Base-by-base conservation (phyloP, 345 rosid genomes). In the Brassica juncea region DNA sequence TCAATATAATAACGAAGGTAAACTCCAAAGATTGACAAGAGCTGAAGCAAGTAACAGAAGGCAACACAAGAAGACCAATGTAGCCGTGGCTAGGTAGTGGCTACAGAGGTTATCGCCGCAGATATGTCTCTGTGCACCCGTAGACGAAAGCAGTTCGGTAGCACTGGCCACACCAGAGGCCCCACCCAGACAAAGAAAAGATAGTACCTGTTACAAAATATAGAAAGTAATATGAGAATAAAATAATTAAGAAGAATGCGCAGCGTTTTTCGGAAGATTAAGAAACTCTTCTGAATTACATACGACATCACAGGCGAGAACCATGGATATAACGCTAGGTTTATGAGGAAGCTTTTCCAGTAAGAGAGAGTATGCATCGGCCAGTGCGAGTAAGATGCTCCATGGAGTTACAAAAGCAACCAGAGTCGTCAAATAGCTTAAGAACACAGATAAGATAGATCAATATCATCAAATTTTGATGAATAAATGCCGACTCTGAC, bases 61-160 rank as follows among this genome's bases (percentile, higher is more conserved):
- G 87, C 89, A 92, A 71, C 91, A 85, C 84, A 88, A 68, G 87
- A 92, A 88, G 2, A 89, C 88, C 82, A 87, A 85, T 1, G 87
- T 84, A 2, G 94, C 90, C 8, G 89, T 87, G 34, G 88, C 12
- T 71, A 85, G 93, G 87, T 84, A 86, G 63, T 89, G 84, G n/a
- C 71, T 77, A 72, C 94, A 90, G 44, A 82, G 23, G 74, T 79
- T 82, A 16, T 70, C 73, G 1, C 83, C 76, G 81, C 89, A 86
- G 57, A n/a, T 27, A 27, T 27, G 30, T 27, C 30, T 71, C 2
- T 79, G 30, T 28, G n/a, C 27, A n/a, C 77, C 82, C 0, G 34
- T 47, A 23, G 84, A 78, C n/a, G 73, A 23, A 68, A 92, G 75
- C 3, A 86, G 55, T 59, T 68, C 84, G 3, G 89, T 74, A 5